Evolutionary conservation across 2,329 filamentous ascomycete genomes (phyloP).

Genomic region (Cladosporium sp.): DNA sequence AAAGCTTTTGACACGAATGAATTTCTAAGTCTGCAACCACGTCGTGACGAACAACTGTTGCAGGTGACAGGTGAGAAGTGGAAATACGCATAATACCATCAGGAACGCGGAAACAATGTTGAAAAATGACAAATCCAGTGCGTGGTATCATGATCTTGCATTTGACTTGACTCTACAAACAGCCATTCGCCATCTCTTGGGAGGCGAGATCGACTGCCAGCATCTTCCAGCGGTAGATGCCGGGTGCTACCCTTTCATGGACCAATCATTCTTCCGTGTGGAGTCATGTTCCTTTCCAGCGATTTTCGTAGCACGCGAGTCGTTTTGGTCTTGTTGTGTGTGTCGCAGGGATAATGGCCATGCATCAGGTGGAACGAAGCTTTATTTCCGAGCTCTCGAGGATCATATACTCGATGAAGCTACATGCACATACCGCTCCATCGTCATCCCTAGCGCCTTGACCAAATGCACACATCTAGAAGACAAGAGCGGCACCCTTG

Average conservation of each 20-base stretch:
- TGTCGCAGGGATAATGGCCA: background rate
- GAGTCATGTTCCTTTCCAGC: background rate
- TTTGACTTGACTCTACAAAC: constrained; percentile 4
- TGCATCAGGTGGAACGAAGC: constrained; percentile 10
- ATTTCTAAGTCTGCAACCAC: too few relatives aligned
- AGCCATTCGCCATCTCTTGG: background rate
- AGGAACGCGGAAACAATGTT: too few relatives aligned
- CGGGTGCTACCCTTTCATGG: background rate
- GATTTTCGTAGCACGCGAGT: background rate
- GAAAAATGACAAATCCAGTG: background rate
- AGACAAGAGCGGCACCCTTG: constrained; percentile 99
- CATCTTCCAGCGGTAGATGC: constrained; percentile 1
- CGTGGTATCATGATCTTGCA: constrained; percentile 1
- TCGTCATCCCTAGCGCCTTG: constrained; percentile 13
- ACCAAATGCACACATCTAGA: constrained; percentile 55
- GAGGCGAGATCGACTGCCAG: background rate
- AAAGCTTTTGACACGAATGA: background rate
- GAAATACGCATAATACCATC: too few relatives aligned
- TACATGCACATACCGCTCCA: constrained; percentile 13
- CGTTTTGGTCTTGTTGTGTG: background rate
- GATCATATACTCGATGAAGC: constrained; percentile 11
- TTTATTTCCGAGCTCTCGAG: constrained; percentile 12
- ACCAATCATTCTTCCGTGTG: background rate
- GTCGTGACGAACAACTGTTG: too few relatives aligned
- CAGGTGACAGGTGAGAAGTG: too few relatives aligned